Base-by-base conservation (phyloP, 202 grass and related monocot genomes). In the Bolboschoenoplectus hybrid region DNA sequence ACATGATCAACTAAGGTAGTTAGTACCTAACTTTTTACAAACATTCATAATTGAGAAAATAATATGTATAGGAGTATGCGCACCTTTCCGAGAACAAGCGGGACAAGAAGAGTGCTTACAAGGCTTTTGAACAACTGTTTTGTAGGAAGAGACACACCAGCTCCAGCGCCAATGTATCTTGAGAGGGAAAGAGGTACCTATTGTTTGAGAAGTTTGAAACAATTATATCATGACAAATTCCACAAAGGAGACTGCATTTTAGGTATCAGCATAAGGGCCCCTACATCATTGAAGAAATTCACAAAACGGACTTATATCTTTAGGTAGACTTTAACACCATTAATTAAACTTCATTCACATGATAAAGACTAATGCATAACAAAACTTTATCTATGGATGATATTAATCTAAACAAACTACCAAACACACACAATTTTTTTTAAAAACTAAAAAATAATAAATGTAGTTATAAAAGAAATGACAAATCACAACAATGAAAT, bases 161-260 rank as follows among this genome's bases (percentile, higher is more conserved):
- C 87, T 85, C 91, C 91, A 85, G 81, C 68, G 6, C 91, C 93
- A 82, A 95, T 81, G 38, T 92, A 98, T 67, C 88, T 98, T 81
- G 93, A 87, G 84, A 98, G 90, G 61, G 93, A 95, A 91, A 98
- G 73, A 70, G 96, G 96, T 74, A 92, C 89, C 96, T 98, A 71
- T 38, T 81, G 65, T 53, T 74, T 36, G 4, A 80, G 34, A 80
- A 60, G 16, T 43, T 80, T 16, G 8, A 60, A 26, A 26, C 11
- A 5, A 9, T 74, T 74, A 81, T 57, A 73, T 85, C 55, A 64
- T 17, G 14, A 76, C n/a, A 80, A n/a, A 81, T 52, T 11, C 41
- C 67, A 85, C 3, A 40, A 46, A 82, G 6, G 86, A 81, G 39
- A 34, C 81, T 82, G 11, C 60, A 70, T 36, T 82, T 76, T 52